Conservation (phyloP, 2,329 filamentous ascomycete genomes). For the Neoscytalidium dimidiatum region DNA sequence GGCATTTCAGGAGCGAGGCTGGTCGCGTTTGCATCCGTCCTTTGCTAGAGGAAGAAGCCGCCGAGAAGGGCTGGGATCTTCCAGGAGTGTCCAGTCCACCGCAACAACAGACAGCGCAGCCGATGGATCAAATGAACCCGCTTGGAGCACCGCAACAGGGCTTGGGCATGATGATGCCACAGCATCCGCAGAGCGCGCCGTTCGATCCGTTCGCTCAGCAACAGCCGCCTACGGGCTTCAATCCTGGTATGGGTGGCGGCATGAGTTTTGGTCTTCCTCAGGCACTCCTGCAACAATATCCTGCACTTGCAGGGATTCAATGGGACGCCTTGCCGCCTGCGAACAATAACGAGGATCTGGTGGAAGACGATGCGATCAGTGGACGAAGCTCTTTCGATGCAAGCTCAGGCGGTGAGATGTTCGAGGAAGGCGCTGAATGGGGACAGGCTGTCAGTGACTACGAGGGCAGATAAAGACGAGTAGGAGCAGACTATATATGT, state of each 20-base stretch:
- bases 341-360: slow-evolving; percentile 47
- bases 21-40: slow-evolving; percentile 96
- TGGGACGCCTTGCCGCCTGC: slow-evolving; percentile 77
- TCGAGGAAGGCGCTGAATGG: slow-evolving; percentile 60
- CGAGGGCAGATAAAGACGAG: slow-evolving; percentile 5
- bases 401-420: slow-evolving; percentile 68
- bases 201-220: slow-evolving; percentile 15
- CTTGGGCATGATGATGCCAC: slow-evolving; percentile 32
- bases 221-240: slow-evolving; percentile 8
- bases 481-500: neutral
- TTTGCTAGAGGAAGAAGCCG: slow-evolving; percentile 90
- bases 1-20: slow-evolving; percentile 94
- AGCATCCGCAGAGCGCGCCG: slow-evolving; percentile 32
- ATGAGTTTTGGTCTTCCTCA: slow-evolving; percentile 69
- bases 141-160: slow-evolving; percentile 33
- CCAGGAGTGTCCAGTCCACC: slow-evolving; percentile 61
- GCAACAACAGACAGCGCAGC: slow-evolving; percentile 40
- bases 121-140: slow-evolving; percentile 19
- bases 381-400: slow-evolving; percentile 81
- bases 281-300: slow-evolving; percentile 87
- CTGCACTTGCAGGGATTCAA: slow-evolving; percentile 85
- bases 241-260: slow-evolving; percentile 28
- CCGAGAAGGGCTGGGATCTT: slow-evolving; percentile 66
- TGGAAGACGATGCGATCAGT: slow-evolving; percentile 55
- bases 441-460: slow-evolving; percentile 18